Evolutionary conservation across 2,329 filamentous ascomycete genomes (phyloP).

Genomic region (Neonectria neomacrospora): DNA sequence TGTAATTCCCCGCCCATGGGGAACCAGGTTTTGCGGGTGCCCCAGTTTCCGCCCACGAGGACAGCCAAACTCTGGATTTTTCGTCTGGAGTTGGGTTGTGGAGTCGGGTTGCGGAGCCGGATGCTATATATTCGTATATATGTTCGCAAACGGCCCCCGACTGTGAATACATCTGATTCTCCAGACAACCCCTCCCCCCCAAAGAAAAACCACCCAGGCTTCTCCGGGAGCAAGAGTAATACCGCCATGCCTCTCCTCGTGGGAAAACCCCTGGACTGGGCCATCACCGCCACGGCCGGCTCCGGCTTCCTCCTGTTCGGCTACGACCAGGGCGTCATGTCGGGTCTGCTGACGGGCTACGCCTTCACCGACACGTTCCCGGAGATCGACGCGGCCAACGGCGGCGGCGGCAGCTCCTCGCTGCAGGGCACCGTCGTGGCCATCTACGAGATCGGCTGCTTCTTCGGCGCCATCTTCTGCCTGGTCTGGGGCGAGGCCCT

Average conservation of each 20-base stretch:
- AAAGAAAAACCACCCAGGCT: neutral
- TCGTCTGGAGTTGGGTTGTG: slow-evolving; percentile 2
- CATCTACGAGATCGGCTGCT: slow-evolving; percentile 61
- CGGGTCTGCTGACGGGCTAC: slow-evolving; percentile 47
- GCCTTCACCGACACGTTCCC: slow-evolving; percentile 49
- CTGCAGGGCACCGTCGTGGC: slow-evolving; percentile 58
- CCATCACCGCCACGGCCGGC: slow-evolving; percentile 51
- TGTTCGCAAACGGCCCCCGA: slow-evolving; percentile 33
- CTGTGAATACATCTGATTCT: slow-evolving; percentile 28
- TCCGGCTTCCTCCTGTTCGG: slow-evolving; percentile 52
- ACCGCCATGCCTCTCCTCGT: slow-evolving; percentile 41
- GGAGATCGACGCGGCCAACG: slow-evolving; percentile 50
- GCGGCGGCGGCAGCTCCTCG: slow-evolving; percentile 54
- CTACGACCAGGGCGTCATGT: slow-evolving; percentile 49
- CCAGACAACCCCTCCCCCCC: slow-evolving; percentile 7
- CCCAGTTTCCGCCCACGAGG: slow-evolving; percentile 14
- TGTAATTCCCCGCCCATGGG: slow-evolving; percentile 18
- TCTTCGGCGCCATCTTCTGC: slow-evolving; percentile 56
- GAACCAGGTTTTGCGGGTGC: slow-evolving; percentile 21
- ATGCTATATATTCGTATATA: slow-evolving; percentile 30
- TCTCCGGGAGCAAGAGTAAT: neutral
- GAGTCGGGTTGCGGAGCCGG: neutral
- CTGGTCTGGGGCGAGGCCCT: slow-evolving; percentile 55
- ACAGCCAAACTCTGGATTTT: slow-evolving; percentile 1
- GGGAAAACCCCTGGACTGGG: slow-evolving; percentile 52